Conservation (phyloP, 2,329 filamentous ascomycete genomes). For the Epichloe sibirici region DNA sequence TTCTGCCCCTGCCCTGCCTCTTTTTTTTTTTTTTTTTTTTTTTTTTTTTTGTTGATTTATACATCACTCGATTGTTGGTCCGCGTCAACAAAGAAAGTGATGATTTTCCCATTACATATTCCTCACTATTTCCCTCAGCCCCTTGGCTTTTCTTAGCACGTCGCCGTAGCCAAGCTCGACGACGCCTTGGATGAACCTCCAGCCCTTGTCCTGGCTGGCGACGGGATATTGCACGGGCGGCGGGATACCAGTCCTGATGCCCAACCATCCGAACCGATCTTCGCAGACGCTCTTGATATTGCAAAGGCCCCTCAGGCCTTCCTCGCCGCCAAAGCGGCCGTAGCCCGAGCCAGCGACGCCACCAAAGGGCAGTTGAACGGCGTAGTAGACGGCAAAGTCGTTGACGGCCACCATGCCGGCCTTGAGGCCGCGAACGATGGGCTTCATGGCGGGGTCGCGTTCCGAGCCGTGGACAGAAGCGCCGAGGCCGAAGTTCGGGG, state of each 20-base stretch:
- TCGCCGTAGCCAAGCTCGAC: slow-evolving; percentile 48
- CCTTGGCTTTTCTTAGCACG: slow-evolving; percentile 24
- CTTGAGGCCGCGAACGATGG: slow-evolving; percentile 55
- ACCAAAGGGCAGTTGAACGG: slow-evolving; percentile 88
- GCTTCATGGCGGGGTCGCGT: slow-evolving; percentile 43
- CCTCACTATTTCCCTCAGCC: slow-evolving; percentile 28
- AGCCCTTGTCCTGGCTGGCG: slow-evolving; percentile 47
- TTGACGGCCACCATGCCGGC: slow-evolving; percentile 91
- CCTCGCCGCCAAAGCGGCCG: slow-evolving; percentile 81
- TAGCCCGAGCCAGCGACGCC: slow-evolving; percentile 84
- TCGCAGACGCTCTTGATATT: slow-evolving; percentile 80
- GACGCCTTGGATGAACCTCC: slow-evolving; percentile 50
- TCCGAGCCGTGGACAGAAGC: slow-evolving; percentile 74
- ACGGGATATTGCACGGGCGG: slow-evolving; percentile 74
- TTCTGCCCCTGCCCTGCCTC: neutral
- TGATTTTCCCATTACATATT: slow-evolving; percentile 23
- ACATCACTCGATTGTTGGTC: too few relatives aligned
- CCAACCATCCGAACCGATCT: slow-evolving; percentile 53
- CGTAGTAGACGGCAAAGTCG: slow-evolving; percentile 89
- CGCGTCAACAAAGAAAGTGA: neutral
- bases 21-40: neutral
- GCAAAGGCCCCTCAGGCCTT: slow-evolving; percentile 73
- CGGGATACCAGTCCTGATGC: slow-evolving; percentile 67
- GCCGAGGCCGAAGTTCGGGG: slow-evolving; percentile 74
- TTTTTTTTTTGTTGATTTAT: neutral